A percentile compares a stretch with the other conserved stretches of the same genome.
These are phyloP conservation scores for Datisca glomerata DNA, from an alignment of 306 rosid genomes.

Conservation along the genomic window DNA sequence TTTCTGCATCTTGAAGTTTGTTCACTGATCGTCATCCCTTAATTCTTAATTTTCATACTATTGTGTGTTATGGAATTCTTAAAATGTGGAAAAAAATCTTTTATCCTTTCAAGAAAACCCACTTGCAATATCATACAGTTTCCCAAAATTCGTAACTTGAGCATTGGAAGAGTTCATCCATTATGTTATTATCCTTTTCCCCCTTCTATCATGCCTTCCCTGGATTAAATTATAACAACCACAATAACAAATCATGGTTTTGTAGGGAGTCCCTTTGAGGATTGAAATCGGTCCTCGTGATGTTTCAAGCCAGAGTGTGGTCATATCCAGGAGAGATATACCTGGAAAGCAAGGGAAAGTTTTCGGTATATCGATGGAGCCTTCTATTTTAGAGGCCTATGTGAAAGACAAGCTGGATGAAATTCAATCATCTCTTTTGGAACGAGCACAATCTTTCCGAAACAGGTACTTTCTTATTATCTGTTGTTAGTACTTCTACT, in stretches of 20 bases:
- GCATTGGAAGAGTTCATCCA: no score
- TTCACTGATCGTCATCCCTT: no score
- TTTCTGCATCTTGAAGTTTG: no score
- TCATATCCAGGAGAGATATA: conserved; percentile 81
- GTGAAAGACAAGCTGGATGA: conserved; percentile 76
- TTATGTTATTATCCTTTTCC: no score
- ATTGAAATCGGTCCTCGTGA: conserved; percentile 97
- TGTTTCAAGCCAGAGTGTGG: conserved; percentile 75
- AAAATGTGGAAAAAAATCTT: no score
- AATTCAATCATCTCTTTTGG: conserved; percentile 69
- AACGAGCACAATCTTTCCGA: conserved; percentile 60
- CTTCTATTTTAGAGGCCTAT: conserved; percentile 52
- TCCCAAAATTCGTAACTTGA: no score
- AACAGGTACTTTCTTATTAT: conserved; percentile 46
- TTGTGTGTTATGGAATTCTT: no score
- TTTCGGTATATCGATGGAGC: conserved; percentile 89
- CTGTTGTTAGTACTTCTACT: not conserved
- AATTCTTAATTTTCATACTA: no score
- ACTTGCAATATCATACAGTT: no score
- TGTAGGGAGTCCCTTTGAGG: conserved; percentile 94
- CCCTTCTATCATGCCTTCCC: no score
- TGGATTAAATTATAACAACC: no score
- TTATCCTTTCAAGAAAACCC: no score
- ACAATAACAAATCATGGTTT: conserved; percentile 13
- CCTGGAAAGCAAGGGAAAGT: conserved; percentile 96